Evolutionary conservation across 2,329 filamentous ascomycete species (phyloP), one percentile per base, ranked within the genome.

Genomic region (Parastagonospora avenae): DNA sequence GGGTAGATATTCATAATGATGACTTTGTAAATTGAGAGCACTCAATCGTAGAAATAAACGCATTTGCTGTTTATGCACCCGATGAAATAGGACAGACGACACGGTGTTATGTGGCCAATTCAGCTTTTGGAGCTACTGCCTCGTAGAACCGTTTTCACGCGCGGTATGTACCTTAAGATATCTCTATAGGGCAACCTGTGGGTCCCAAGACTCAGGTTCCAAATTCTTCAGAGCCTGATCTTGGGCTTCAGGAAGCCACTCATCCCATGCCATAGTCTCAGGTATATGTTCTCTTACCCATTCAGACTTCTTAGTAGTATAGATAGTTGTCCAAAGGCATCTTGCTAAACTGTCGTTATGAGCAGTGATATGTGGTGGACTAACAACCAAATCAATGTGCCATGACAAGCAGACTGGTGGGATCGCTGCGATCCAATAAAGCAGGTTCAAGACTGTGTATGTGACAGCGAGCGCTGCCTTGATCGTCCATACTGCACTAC

Each of bases 401-500:
- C 37, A 40, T n/a, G 19, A 40, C 8, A 8, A 40, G 16, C 12
- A 9, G 4, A 16, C 8, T 8, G 37, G 37, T 24, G 27, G 16
- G 24, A 40, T 40, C 8, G 37, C 16, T 2, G 37, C 37, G 4
- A 40, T 15, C 37, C 37, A 40, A 32, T 48, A 48, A 2, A 38
- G 30, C 12, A 43, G 2, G 11, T 48, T 48, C 4, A 48, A 8
- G 2, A 31, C 15, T 6, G 46, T 43, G 11, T 43, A 43, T 12
- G 31, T 37, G 27, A 37, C 39, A 28, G 29, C 38, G 8, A 48
- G 39, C 15, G 46, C 46, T 29, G 46, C 39, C 19, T 48, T 43
- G 14, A 43, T 48, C 2, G 46, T 48, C 46, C 39, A 48, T 4
- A 30, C 28, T 4, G 46, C 46, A 30, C 42, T 48, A 1, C 46